phyloP scores from a whole-genome alignment of 1,284 basidiomycete species.

The Ganoderma sp. region DNA sequence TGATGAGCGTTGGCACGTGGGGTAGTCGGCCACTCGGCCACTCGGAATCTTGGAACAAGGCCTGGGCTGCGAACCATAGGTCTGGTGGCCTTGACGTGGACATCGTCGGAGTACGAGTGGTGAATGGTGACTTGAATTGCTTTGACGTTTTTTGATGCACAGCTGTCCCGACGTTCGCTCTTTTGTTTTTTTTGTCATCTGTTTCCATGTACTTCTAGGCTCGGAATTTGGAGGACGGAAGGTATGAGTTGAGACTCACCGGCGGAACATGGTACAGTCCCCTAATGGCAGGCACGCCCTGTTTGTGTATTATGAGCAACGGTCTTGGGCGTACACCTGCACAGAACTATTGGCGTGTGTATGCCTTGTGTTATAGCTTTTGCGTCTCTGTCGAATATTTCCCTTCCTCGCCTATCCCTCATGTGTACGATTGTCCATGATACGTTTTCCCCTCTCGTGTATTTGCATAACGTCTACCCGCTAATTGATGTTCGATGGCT shows the following conservation, averaged over 20 bases:
- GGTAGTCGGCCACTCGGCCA: slow-evolving; percentile 26
- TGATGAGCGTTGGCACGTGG: slow-evolving; percentile 36
- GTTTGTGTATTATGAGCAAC: not conserved
- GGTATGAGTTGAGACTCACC: not conserved
- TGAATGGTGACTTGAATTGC: not conserved
- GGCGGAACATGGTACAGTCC: not conserved
- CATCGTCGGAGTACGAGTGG: not conserved
- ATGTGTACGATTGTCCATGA: not conserved
- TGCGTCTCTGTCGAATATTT: not conserved
- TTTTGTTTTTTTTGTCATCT: not conserved
- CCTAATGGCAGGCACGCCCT: not conserved
- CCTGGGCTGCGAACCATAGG: not conserved
- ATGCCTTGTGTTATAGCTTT: not conserved
- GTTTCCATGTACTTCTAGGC: not conserved
- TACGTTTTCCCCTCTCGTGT: not conserved
- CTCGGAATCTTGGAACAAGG: not conserved
- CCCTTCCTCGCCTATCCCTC: not conserved
- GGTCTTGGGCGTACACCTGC: not conserved
- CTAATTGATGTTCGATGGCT: not conserved
- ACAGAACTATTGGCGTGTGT: not conserved
- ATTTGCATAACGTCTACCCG: not conserved
- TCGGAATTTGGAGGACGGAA: not conserved
- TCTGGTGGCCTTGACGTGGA: not conserved
- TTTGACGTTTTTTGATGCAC: not conserved
- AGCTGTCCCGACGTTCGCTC: not conserved